Base-by-base conservation (phyloP, 2,329 filamentous ascomycete species). In the Diaporthe sp. region DNA sequence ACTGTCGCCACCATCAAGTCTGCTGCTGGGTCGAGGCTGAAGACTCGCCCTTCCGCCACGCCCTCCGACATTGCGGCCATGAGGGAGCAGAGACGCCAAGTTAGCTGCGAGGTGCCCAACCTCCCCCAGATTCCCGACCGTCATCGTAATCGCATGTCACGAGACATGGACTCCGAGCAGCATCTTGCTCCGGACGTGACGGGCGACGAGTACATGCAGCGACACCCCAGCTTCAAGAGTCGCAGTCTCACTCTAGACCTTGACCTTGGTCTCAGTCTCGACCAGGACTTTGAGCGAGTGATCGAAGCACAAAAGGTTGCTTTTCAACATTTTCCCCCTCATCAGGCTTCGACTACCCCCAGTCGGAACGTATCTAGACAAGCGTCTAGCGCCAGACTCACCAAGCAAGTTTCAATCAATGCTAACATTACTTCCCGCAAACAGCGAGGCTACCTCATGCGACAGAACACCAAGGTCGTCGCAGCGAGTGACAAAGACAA, bases 361-460 rank as follows among this genome's bases (percentile, higher is more conserved):
- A 76, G 77, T 46, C 72, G 78, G 72, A 49, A 62, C 28, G 49
- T 72, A 4, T 79, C 81, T 78, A 86, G 86, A 88, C 87, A 88
- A 89, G 86, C 81, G 86, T 88, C 87, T 83, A 78, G 80, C 70
- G 73, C 77, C 72, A 73, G 57, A 37, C 75, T 70, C 44, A 59
- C 55, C 22, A 72, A 49, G 25, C 77, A 77, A 55, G 44, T 53
- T 75, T 68, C 76, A 77, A 77, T 77, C 81, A 77, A 75, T 78
- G 89, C 93, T 95, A 92, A 95, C 89, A 82, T 87, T 81, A 89
- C 84, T 81, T 81, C 86, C 80, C 88, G 85, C 79, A 89, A 89
- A 92, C 94, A 98, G 96, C 96, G 97, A 87, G 97, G 97, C 74
- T 99, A 99, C 82, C 89, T 98, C 61, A 99, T 98, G 96, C 93